These are phyloP conservation scores for Lathyrus sativus DNA, from an alignment of 306 rosid genomes.

Conservation along the genomic window DNA sequence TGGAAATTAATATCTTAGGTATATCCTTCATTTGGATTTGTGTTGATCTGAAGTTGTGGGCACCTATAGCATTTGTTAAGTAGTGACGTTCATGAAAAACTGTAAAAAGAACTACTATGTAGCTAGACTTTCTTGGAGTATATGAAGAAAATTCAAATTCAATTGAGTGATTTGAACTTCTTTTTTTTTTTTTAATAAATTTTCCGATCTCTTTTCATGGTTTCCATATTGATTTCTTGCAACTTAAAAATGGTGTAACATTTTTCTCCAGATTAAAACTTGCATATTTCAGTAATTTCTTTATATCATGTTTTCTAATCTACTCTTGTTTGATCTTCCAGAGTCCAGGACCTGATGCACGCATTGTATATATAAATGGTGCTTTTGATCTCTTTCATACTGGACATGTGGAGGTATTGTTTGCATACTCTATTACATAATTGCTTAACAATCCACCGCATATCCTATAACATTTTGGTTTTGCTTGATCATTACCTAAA, in stretches of 20 bases:
- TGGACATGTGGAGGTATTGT: conserved; percentile 88
- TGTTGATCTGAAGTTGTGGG: not conserved
- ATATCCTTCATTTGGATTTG: not conserved
- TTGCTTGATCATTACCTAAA: conserved; percentile 23
- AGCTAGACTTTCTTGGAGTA: conserved; percentile 12
- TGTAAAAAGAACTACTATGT: not conserved
- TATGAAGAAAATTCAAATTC: not conserved
- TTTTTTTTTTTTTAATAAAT: too few relatives aligned
- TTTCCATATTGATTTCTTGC: conserved; percentile 21
- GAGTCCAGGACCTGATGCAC: conserved; percentile 98
- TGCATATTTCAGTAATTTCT: conserved; percentile 24
- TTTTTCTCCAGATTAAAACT: conserved; percentile 7
- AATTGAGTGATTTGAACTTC: too few relatives aligned
- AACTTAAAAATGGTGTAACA: not conserved
- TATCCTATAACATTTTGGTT: conserved; percentile 14
- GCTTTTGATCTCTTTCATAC: conserved; percentile 99
- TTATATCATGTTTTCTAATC: conserved; percentile 18
- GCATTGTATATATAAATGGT: conserved; percentile 92
- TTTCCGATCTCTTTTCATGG: not conserved
- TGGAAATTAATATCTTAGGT: not conserved
- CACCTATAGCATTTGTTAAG: not conserved
- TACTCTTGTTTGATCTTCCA: conserved; percentile 36
- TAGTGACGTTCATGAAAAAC: conserved; percentile 4
- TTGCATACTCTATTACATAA: not conserved
- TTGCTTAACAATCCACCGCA: not conserved